Percentiles rank a stretch among this genome's conserved stretches.
Evolutionary conservation across 129 eudicot genomes (phyloP).

Genomic region (Arctium lappa): DNA sequence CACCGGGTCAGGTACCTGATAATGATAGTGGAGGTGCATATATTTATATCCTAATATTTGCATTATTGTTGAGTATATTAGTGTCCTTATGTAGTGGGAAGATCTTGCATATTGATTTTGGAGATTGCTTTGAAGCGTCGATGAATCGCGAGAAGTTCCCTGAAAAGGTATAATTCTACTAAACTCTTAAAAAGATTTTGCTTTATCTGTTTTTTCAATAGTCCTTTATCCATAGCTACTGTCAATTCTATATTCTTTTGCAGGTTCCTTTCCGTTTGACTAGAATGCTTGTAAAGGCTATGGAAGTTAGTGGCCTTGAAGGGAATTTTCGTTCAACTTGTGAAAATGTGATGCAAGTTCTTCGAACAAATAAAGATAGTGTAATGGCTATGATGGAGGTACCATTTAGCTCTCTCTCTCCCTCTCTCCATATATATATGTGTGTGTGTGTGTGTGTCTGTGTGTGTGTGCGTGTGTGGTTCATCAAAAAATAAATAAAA

Average conservation of each 20-base stretch:
- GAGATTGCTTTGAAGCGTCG: conserved; percentile 99
- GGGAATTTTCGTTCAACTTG: conserved; percentile 98
- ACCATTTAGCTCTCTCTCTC: conserved; percentile 9
- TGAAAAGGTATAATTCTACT: conserved; percentile 60
- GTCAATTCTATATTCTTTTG: background rate
- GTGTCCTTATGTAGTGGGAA: conserved; percentile 64
- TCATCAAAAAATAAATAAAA: background rate
- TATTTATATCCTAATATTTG: conserved; percentile 6
- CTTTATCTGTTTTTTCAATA: background rate
- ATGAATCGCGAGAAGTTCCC: conserved; percentile 99
- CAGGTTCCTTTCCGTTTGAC: conserved; percentile 99
- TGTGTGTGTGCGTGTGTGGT: no score
- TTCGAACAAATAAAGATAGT: conserved; percentile 85
- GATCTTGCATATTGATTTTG: conserved; percentile 96
- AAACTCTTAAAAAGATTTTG: background rate
- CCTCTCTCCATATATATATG: background rate
- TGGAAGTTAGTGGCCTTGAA: conserved; percentile 99
- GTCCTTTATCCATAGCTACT: conserved; percentile 1
- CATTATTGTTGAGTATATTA: background rate
- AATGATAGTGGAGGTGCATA: background rate
- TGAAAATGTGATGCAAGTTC: conserved; percentile 98
- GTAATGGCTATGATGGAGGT: conserved; percentile 99
- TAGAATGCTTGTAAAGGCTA: conserved; percentile 99
- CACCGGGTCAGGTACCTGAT: conserved; percentile 76
- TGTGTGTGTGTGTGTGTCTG: background rate